phyloP scores from a whole-genome alignment of 2,329 filamentous ascomycete species.

The Ophiostoma ulmi region DNA sequence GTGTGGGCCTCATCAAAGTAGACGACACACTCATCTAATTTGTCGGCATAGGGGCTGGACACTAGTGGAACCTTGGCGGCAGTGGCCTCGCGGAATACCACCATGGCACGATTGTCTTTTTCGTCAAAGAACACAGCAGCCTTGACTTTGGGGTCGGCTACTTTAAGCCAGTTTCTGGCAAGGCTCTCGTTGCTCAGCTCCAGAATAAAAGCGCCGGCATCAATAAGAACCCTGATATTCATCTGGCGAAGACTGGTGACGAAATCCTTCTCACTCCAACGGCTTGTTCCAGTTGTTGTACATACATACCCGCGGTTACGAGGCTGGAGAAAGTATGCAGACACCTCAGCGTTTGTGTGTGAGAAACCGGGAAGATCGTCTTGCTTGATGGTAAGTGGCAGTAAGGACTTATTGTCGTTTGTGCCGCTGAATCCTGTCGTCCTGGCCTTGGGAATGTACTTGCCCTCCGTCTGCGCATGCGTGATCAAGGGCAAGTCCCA shows the following conservation, averaged over 20 bases:
- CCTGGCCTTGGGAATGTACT: slow-evolving; percentile 29
- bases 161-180: not conserved
- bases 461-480: not conserved
- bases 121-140: slow-evolving; percentile 34
- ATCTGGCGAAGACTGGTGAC: slow-evolving; percentile 37
- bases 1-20: slow-evolving; percentile 60
- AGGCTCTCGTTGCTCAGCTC: slow-evolving; percentile 31
- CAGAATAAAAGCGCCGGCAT: slow-evolving; percentile 59
- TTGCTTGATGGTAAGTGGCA: slow-evolving; percentile 59
- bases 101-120: slow-evolving; percentile 29
- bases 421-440: slow-evolving; percentile 70
- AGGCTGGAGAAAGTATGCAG: slow-evolving; percentile 51
- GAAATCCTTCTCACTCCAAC: slow-evolving; percentile 43
- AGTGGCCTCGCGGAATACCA: slow-evolving; percentile 17
- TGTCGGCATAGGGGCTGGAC: slow-evolving; percentile 50
- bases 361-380: slow-evolving; percentile 51
- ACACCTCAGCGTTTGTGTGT: slow-evolving; percentile 60
- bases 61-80: slow-evolving; percentile 40
- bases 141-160: not conserved
- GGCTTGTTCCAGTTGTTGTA: slow-evolving; percentile 33
- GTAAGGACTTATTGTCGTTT: slow-evolving; percentile 56
- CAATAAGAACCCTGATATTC: slow-evolving; percentile 53
- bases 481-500: slow-evolving; percentile 59
- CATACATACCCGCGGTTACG: slow-evolving; percentile 47
- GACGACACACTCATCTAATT: slow-evolving; percentile 49